Percentiles rank a stretch among this genome's conserved stretches.
Conservation (phyloP, 2,329 filamentous ascomycete species). For the Hypoxylon sp. region DNA sequence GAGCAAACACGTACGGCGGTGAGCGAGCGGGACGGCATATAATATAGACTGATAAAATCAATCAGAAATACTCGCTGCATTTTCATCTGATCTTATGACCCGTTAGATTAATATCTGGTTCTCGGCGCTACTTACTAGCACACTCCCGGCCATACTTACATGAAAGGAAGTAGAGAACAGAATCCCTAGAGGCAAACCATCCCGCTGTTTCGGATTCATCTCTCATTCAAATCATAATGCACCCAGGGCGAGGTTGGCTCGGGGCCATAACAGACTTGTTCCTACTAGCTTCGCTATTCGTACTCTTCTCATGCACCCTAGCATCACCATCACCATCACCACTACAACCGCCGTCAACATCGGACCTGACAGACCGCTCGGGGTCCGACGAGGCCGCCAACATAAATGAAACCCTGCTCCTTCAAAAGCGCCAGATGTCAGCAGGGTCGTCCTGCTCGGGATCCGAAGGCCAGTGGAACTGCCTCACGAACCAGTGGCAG, state of each 20-base stretch:
- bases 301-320: background rate
- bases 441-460: slow-evolving; percentile 57
- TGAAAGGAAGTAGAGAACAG: background rate
- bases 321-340: slow-evolving; percentile 8
- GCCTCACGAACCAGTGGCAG: slow-evolving; percentile 63
- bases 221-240: background rate
- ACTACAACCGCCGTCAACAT: background rate
- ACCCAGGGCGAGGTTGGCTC: background rate
- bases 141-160: background rate
- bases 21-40: slow-evolving; percentile 3
- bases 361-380: background rate
- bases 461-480: slow-evolving; percentile 67
- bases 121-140: background rate
- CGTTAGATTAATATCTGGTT: background rate
- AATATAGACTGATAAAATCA: slow-evolving; percentile 2
- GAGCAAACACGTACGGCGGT: slow-evolving; percentile 15
- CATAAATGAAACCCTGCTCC: background rate
- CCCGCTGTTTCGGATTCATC: background rate
- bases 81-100: background rate
- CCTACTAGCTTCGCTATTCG: background rate
- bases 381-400: background rate
- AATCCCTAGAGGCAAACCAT: background rate
- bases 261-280: background rate
- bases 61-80: background rate
- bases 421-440: slow-evolving; percentile 36